These are phyloP conservation scores for Brassica incana DNA, from an alignment of 345 rosid genomes.

Conservation along the genomic window DNA sequence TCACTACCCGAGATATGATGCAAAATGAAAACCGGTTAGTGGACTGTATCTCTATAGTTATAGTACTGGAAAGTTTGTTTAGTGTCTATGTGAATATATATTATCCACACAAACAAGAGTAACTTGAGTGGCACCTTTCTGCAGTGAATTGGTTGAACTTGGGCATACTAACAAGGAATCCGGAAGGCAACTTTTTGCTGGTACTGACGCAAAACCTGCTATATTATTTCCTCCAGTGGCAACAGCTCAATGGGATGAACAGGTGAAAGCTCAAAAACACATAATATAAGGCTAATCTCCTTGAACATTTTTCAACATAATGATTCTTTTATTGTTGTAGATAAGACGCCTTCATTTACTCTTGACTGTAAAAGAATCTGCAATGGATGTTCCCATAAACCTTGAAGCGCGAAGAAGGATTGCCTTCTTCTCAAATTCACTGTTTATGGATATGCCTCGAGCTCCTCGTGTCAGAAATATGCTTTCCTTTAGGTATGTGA, in stretches of 20 bases:
- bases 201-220: slow-evolving; percentile 85
- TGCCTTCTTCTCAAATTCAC: slow-evolving; percentile 85
- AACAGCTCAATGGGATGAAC: slow-evolving; percentile 93
- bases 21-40: slow-evolving; percentile 88
- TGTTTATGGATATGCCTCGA: slow-evolving; percentile 98
- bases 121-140: slow-evolving; percentile 17
- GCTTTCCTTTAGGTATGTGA: slow-evolving; percentile 83
- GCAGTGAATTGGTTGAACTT: slow-evolving; percentile 81
- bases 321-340: slow-evolving; percentile 41
- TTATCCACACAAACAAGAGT: slow-evolving; percentile 13
- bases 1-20: slow-evolving; percentile 94
- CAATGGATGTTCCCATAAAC: slow-evolving; percentile 81
- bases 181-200: slow-evolving; percentile 94
- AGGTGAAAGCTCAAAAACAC: slow-evolving; percentile 45
- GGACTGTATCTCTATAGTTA: slow-evolving; percentile 23
- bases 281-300: neutral
- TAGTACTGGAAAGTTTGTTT: slow-evolving; percentile 11
- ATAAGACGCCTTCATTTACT: slow-evolving; percentile 91
- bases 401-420: slow-evolving; percentile 98
- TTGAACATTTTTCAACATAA: slow-evolving; percentile 3
- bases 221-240: slow-evolving; percentile 72
- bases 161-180: slow-evolving; percentile 88
- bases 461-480: slow-evolving; percentile 90
- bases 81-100: slow-evolving; percentile 9
- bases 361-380: slow-evolving; percentile 89